Evolutionary conservation across 1,284 basidiomycete genomes (phyloP), one percentile per base, ranked within the genome.

Genomic region (Prillingera fragicola): DNA sequence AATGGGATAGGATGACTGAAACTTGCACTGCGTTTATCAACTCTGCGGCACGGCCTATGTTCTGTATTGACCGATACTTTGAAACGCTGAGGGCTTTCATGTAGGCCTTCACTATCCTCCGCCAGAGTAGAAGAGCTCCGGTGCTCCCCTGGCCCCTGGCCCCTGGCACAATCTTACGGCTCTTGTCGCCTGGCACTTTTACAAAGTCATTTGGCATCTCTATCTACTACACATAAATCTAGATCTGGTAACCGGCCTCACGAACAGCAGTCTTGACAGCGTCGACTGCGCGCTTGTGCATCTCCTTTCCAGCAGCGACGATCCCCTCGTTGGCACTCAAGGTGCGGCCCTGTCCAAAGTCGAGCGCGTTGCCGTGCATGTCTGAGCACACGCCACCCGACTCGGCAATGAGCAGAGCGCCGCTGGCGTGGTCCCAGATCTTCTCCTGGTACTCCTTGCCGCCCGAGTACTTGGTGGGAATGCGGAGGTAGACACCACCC

Each of bases 381-480:
- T 97, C 87, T 0, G 82, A 84, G 24, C 96, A 82, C 13, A 83
- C 59, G 0, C 92, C 92, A 3, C 92, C 92, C 0, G 90, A 85
- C 72, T 97, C 94, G 49, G 83, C 80, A 6, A 97, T 81, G 8
- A 99, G 77, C 8, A 98, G 67, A 1, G 80, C 76, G 1, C 94
- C 95, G 1, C 88, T 78, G 0, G 94, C 92, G 64, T 97, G 95
- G 66, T 98, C 95, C 89, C 88, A 95, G 33, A 95, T 91, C 72
- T 92, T 94, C 69, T 94, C 90, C 50, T 75, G 68, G 67, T 92
- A 94, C 12, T 80, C 81, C 14, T 81, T 79, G 13, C 84, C 82
- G 7, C 75, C 70, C 42, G 60, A 66, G 56, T 71, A 73, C 48
- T 70, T 71, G 6, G 84, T 85, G 0, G 95, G 95, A 74, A 96